Conservation (phyloP, 108 stramenopile genomes). For the Skeletonema grethae region DNA sequence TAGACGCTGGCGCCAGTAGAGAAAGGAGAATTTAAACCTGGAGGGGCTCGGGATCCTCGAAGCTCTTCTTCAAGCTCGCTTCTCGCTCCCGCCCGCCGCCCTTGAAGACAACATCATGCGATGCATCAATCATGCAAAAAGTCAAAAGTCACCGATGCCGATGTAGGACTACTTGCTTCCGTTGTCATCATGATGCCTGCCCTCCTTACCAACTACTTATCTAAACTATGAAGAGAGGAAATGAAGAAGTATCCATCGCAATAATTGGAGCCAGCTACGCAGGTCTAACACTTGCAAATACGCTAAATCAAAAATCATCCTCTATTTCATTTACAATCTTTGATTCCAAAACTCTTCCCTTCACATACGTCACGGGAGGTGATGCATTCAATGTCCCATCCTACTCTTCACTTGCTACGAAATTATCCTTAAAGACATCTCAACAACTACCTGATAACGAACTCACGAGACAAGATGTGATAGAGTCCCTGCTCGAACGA, state of each 20-base stretch:
- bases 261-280: conserved; percentile 47
- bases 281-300: conserved; percentile 30
- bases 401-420: neutral
- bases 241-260: neutral
- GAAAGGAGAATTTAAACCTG: no score
- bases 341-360: conserved; percentile 27
- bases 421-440: conserved; percentile 3
- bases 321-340: conserved; percentile 20
- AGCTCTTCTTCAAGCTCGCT: no score
- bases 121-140: no score
- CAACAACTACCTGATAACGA: no score
- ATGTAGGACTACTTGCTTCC: no score
- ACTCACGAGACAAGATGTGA: conserved; percentile 22
- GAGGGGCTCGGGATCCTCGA: no score
- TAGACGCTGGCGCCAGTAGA: no score
- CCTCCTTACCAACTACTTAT: no score
- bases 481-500: conserved; percentile 11
- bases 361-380: conserved; percentile 30
- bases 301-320: conserved; percentile 9
- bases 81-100: no score
- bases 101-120: no score
- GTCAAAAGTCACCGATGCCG: no score
- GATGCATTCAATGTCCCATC: conserved; percentile 29
- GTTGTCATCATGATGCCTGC: no score
- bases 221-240: neutral